These are phyloP conservation scores for Cyberlindnera euphorbiae DNA, from an alignment of 805 yeast species.

Conservation along the genomic window DNA sequence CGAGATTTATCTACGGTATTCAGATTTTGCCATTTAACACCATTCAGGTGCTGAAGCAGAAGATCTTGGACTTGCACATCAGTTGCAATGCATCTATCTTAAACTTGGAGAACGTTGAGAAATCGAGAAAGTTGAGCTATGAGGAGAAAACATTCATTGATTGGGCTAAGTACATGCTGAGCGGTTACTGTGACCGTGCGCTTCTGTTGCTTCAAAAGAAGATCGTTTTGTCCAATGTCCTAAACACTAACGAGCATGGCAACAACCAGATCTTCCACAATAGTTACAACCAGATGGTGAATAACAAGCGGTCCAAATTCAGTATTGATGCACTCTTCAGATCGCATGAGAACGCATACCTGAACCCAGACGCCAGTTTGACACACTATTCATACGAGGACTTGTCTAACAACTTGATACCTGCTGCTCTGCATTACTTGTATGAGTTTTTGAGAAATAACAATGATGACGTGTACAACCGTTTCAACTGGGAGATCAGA, in stretches of 20 bases:
- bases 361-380: constrained; percentile 10
- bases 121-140: constrained; percentile 36
- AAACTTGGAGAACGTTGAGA: constrained; percentile 31
- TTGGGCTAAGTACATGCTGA: constrained; percentile 44
- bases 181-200: constrained; percentile 53
- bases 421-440: constrained; percentile 51
- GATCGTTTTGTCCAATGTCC: constrained; percentile 28
- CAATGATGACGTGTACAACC: constrained; percentile 41
- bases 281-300: constrained; percentile 27
- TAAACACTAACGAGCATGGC: constrained; percentile 24
- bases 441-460: constrained; percentile 51
- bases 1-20: constrained; percentile 45
- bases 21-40: constrained; percentile 35
- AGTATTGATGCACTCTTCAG: constrained; percentile 22
- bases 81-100: constrained; percentile 46
- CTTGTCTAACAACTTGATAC: constrained; percentile 48
- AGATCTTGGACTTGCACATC: constrained; percentile 46
- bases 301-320: constrained; percentile 24
- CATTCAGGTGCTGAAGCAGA: constrained; percentile 40
- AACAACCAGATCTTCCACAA: constrained; percentile 23
- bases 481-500: constrained; percentile 57
- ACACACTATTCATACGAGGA: constrained; percentile 43
- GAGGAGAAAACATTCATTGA: constrained; percentile 36
- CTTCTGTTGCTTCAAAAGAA: constrained; percentile 36
- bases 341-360: constrained; percentile 9